Evolutionary conservation across 441 rosid genomes (phyloP), one percentile per base, ranked within the genome.

Genomic region (Erysimum pusillum): DNA sequence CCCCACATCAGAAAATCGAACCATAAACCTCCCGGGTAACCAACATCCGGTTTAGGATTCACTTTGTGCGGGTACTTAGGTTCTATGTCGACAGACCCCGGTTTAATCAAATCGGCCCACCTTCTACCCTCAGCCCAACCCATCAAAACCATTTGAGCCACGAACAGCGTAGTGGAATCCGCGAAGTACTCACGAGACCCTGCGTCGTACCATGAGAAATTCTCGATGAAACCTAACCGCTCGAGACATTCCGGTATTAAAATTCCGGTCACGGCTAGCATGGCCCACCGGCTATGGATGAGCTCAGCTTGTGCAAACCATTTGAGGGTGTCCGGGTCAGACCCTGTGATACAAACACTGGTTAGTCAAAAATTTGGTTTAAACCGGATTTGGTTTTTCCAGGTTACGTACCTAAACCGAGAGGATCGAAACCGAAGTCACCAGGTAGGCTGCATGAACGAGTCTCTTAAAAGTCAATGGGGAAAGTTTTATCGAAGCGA

Each of bases 221-320:
- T 80, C 32, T 91, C 93, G 1, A 94, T 82, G 78, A 89, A 76
- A 12, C 92, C 96, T 45, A 87, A 39, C 48, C 92, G 83, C 61
- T 85, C 97, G 2, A 94, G 91, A 81, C 87, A 79, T 82, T 91
- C 98, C 0, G 97, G 98, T 63, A 92, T 69, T 9, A 91, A 78
- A 53, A 94, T 92, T 10, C 97, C 98, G 4, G 91, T 69, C 63
- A 88, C 97, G 0, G 93, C 98, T 4, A 94, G 87, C 97, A 94
- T 94, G 15, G 98, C 98, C 98, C 98, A 94, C 74, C 98, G 83
- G 39, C 91, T 80, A 20, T 91, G 98, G 75, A 92, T 78, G 44
- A 94, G 86, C 83, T 92, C 97, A 1, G 96, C 98, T 83, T 94
- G 98, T 15, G 97, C 97, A 67, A 90, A 88, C 98, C 98, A 94